Conservation (phyloP, 805 yeast species). For the Lachancea nothofagi region DNA sequence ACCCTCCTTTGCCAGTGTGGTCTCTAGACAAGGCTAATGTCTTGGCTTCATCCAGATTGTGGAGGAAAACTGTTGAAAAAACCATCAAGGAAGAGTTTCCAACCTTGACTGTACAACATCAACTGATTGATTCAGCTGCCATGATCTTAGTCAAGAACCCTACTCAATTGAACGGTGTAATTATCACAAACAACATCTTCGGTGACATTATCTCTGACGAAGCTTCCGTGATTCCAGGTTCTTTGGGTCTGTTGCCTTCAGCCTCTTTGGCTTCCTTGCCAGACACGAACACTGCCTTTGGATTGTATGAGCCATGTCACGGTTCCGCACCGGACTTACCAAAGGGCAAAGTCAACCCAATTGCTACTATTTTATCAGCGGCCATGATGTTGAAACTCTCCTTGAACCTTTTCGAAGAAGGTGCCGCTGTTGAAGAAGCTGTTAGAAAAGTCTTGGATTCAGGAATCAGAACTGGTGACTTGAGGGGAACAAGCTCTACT, state of each 20-base stretch:
- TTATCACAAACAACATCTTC: conserved; percentile 93
- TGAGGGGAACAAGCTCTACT: conserved; percentile 80
- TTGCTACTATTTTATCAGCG: conserved; percentile 90
- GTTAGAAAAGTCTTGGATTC: conserved; percentile 75
- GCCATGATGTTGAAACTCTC: conserved; percentile 97
- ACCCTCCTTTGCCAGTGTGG: conserved; percentile 94
- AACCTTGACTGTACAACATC: conserved; percentile 79
- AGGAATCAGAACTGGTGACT: conserved; percentile 87
- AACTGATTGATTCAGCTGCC: conserved; percentile 96
- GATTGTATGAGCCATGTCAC: conserved; percentile 96
- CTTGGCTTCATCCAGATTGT: conserved; percentile 88
- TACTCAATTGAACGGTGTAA: conserved; percentile 83
- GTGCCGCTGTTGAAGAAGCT: conserved; percentile 82
- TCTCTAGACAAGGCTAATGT: conserved; percentile 97
- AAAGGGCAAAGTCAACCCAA: conserved; percentile 83
- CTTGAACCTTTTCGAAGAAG: conserved; percentile 75
- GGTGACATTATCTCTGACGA: conserved; percentile 98
- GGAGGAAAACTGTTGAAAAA: conserved; percentile 91
- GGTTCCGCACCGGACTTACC: conserved; percentile 97
- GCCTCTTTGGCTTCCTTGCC: conserved; percentile 96
- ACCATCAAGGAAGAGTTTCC: conserved; percentile 89
- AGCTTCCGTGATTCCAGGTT: conserved; percentile 97
- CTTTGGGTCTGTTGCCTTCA: conserved; percentile 91
- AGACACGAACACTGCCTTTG: conserved; percentile 89
- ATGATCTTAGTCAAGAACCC: conserved; percentile 95